These are phyloP conservation scores for Hymenoscyphus linearis DNA, from an alignment of 2,329 filamentous ascomycete species.

Conservation along the genomic window DNA sequence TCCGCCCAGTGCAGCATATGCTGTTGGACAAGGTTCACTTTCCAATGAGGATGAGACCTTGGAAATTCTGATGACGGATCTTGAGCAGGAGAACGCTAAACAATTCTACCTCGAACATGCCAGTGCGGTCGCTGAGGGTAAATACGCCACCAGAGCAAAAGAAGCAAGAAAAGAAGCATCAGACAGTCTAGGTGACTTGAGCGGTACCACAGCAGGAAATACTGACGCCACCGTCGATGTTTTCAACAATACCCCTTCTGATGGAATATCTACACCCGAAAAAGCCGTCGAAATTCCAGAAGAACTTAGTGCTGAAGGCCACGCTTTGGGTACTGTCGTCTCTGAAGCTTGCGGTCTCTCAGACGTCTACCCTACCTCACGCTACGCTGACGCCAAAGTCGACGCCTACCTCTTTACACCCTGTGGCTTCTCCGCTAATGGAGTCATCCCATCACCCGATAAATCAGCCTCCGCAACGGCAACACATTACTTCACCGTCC, in stretches of 20 bases:
- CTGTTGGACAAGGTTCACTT: slow-evolving; percentile 16
- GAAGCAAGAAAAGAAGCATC: slow-evolving; percentile 56
- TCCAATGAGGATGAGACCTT: slow-evolving; percentile 66
- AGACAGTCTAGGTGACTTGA: slow-evolving; percentile 54
- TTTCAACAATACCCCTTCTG: slow-evolving; percentile 68
- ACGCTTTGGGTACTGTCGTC: slow-evolving; percentile 86
- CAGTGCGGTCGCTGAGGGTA: slow-evolving; percentile 82
- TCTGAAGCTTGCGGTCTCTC: slow-evolving; percentile 85
- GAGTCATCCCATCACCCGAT: slow-evolving; percentile 76
- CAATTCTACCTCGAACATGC: slow-evolving; percentile 75
- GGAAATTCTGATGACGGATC: slow-evolving; percentile 68
- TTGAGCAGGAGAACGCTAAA: slow-evolving; percentile 63
- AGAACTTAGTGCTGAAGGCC: slow-evolving; percentile 84
- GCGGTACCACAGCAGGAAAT: slow-evolving; percentile 39
- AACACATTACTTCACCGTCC: slow-evolving; percentile 93
- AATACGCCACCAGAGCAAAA: slow-evolving; percentile 63
- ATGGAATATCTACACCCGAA: slow-evolving; percentile 51
- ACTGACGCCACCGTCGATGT: slow-evolving; percentile 67
- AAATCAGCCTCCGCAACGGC: slow-evolving; percentile 42
- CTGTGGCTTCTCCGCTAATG: slow-evolving; percentile 96
- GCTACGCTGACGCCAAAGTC: slow-evolving; percentile 88
- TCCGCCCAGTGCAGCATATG: slow-evolving; percentile 31
- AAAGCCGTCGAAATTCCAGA: slow-evolving; percentile 58
- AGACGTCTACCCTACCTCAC: slow-evolving; percentile 77
- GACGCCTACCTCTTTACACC: slow-evolving; percentile 96